Evolutionary conservation across 768 basidiomycete genomes (phyloP).

Genomic region (Podaxis rugospora): DNA sequence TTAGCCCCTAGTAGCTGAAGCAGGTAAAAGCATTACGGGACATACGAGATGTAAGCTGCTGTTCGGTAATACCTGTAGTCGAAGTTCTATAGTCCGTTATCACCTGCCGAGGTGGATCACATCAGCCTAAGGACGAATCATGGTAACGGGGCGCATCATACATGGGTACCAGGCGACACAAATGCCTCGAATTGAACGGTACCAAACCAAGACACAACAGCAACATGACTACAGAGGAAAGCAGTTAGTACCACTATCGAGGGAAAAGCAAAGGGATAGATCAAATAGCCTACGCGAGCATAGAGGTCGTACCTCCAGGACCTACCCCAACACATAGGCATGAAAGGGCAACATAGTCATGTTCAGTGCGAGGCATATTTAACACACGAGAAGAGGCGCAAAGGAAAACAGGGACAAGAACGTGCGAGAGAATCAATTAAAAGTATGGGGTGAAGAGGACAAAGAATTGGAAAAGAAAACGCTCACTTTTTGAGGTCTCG

Average conservation of each 20-base stretch:
- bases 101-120: slow-evolving; percentile 18
- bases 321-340: slow-evolving; percentile 76
- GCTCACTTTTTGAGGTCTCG: not conserved
- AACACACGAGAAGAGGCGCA: slow-evolving; percentile 13
- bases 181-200: slow-evolving; percentile 55
- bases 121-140: not conserved
- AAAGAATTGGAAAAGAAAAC: slow-evolving; percentile 3
- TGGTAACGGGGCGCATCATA: slow-evolving; percentile 15
- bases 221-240: slow-evolving; percentile 33
- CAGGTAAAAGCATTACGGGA: slow-evolving; percentile 6
- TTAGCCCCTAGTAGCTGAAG: not conserved
- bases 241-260: not conserved
- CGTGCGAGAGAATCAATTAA: not conserved
- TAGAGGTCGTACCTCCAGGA: slow-evolving; percentile 74
- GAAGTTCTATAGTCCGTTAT: slow-evolving; percentile 73
- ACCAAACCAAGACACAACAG: slow-evolving; percentile 57
- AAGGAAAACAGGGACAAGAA: slow-evolving; percentile 7
- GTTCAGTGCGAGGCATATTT: slow-evolving; percentile 36
- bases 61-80: slow-evolving; percentile 49
- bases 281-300: slow-evolving; percentile 63
- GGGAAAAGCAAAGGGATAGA: not conserved
- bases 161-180: slow-evolving; percentile 58
- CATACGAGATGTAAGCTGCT: slow-evolving; percentile 36
- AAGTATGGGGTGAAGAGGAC: slow-evolving; percentile 1
- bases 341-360: slow-evolving; percentile 50